A percentile compares a stretch with the other conserved stretches of the same genome.
Evolutionary conservation across 768 basidiomycete species (phyloP).

Genomic region (Naganishia friedmannii): DNA sequence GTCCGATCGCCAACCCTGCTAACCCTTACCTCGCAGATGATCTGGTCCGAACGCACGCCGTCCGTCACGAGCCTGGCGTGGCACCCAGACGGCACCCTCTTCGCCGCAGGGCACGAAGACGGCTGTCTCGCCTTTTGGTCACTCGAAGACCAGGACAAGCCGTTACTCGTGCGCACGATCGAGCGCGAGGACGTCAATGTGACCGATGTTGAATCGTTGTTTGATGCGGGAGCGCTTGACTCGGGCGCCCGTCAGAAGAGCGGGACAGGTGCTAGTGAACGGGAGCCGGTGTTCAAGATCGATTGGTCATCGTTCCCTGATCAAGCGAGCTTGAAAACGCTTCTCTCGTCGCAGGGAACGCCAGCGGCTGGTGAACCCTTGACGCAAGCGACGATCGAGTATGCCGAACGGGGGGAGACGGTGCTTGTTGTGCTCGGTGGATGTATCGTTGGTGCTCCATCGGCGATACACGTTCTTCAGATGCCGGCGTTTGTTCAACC

Average conservation of each 20-base stretch:
- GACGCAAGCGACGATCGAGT: constrained; percentile 47
- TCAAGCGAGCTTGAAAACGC: constrained; percentile 45
- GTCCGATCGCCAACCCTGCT: background rate
- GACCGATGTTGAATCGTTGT: constrained; percentile 54
- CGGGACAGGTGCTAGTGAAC: constrained; percentile 34
- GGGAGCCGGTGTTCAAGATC: constrained; percentile 82
- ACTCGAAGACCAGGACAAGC: constrained; percentile 69
- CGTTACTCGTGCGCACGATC: constrained; percentile 71
- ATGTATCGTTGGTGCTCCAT: constrained; percentile 57
- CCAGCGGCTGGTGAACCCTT: constrained; percentile 41
- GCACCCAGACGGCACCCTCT: constrained; percentile 69
- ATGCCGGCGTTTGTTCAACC: constrained; percentile 57
- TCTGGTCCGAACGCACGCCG: constrained; percentile 68
- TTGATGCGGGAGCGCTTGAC: constrained; percentile 51
- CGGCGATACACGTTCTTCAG: constrained; percentile 67
- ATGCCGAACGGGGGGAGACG: constrained; percentile 65
- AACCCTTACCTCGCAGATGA: constrained; percentile 54
- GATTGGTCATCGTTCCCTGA: constrained; percentile 77
- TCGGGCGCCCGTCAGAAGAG: constrained; percentile 31
- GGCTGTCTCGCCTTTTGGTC: constrained; percentile 83
- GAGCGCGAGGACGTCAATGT: constrained; percentile 54
- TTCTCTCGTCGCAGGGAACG: constrained; percentile 51
- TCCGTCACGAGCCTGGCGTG: constrained; percentile 69
- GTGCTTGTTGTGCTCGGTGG: constrained; percentile 77
- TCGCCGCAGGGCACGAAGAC: constrained; percentile 76